These are phyloP conservation scores for Astathelohania contejeani DNA, from an alignment of 371 early-diverging fungal species.

Conservation along the genomic window DNA sequence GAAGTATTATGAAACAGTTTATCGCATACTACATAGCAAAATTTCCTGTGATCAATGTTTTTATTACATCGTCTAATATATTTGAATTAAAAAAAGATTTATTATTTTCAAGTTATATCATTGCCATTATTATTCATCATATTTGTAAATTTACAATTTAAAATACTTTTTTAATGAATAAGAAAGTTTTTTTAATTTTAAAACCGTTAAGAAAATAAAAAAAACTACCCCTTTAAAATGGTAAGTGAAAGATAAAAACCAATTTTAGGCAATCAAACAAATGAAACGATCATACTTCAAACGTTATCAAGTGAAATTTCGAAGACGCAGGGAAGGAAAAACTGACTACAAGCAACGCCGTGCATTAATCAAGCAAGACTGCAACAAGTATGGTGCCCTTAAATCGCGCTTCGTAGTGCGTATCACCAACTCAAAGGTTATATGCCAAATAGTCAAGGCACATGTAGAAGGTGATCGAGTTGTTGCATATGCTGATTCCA, in stretches of 20 bases:
- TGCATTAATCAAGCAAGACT: constrained; percentile 90
- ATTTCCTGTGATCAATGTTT: no score
- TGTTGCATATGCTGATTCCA: constrained; percentile 85
- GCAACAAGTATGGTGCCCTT: constrained; percentile 98
- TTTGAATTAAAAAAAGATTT: no score
- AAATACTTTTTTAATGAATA: no score
- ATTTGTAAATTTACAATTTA: no score
- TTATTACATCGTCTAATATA: no score
- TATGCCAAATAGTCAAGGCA: constrained; percentile 91
- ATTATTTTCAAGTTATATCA: no score
- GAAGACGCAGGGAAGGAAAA: constrained; percentile 95
- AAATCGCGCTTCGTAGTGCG: constrained; percentile 99
- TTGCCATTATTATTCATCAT: no score
- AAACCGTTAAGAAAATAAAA: no score
- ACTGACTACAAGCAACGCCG: constrained; percentile 99
- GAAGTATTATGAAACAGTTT: no score
- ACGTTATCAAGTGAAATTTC: constrained; percentile 96
- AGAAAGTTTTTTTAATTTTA: no score
- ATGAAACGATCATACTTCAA: constrained; percentile 61
- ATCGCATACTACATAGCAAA: no score
- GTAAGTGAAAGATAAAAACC: not conserved
- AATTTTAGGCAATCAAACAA: not conserved
- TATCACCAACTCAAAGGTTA: constrained; percentile 90
- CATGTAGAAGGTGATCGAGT: constrained; percentile 94
- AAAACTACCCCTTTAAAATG: no score